Base-by-base conservation (phyloP, 345 rosid species). In the Draba incana region DNA sequence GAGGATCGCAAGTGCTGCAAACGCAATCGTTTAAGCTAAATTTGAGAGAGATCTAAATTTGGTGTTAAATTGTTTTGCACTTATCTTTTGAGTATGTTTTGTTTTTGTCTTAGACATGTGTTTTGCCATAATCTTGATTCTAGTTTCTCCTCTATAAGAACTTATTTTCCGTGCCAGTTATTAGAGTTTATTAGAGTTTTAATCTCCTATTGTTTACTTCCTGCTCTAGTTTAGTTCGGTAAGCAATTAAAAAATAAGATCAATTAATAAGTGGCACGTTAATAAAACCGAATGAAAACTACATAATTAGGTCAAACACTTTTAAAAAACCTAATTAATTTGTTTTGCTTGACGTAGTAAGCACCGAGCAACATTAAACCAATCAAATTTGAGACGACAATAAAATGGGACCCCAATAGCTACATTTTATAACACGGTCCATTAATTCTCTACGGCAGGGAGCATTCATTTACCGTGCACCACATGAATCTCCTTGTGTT, bases 1-100 rank as follows among this genome's bases (percentile, higher is more conserved):
- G 33, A 72, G 80, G 39, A 77, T 77, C 15, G 80, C 80, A 1
- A 77, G 80, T 77, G 80, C 80, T 47, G 80, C 80, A 0, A 77
- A 77, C 69, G 77, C 80, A n/a, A 77, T 77, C 37, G 77, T 77
- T 62, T 77, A 56, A 72, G 53, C 42, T 5, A 25, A 39, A 6
- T 13, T 38, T 3, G 20, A 2, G 41, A 2, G 41, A 2, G 24
- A 37, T 64, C 24, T 64, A 13, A 42, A 12, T 45, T 65, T 42
- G 53, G 70, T 65, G 30, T 49, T 49, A 1, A 38, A 46, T 0
- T 57, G 5, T 59, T 52, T 66, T 31, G 47, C 7, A 6, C 24
- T 1, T 30, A 44, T 62, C 33, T 37, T 1, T 46, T 31, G 52
- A 62, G 62, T 25, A 52, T 74, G 67, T 44, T 74, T 59, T 60